Conservation (phyloP, 2,329 filamentous ascomycete species). For the Fonsecaea erecta region DNA sequence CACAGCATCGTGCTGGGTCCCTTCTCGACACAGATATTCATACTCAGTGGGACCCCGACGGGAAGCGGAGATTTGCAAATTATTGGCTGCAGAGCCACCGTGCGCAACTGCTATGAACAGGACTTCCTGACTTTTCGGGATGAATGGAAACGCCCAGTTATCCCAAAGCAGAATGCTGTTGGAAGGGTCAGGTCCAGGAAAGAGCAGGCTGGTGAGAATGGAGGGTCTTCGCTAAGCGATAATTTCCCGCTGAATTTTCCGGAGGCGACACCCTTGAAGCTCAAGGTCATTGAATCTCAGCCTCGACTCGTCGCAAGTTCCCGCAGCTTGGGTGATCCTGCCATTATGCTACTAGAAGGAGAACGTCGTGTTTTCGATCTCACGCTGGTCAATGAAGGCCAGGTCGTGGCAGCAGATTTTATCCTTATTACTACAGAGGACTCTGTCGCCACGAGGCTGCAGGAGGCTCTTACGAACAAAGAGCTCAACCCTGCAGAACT, state of each 20-base stretch:
- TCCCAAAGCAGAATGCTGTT: conserved; percentile 75
- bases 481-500: conserved; percentile 78
- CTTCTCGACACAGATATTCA: conserved; percentile 79
- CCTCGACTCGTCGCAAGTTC: conserved; percentile 76
- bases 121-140: conserved; percentile 82
- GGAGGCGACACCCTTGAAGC: conserved; percentile 21
- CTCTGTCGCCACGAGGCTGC: conserved; percentile 78
- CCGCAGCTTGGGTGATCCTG: conserved; percentile 78
- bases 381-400: conserved; percentile 77
- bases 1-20: conserved; percentile 74
- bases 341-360: conserved; percentile 90
- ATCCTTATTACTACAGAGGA: conserved; percentile 88
- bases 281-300: conserved; percentile 72
- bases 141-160: conserved; percentile 72
- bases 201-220: conserved; percentile 52
- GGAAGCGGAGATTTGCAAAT: conserved; percentile 71
- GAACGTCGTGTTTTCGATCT: conserved; percentile 78
- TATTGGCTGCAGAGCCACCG: conserved; percentile 76
- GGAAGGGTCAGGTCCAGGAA: conserved; percentile 48
- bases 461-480: conserved; percentile 73
- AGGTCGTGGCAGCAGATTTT: conserved; percentile 74
- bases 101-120: conserved; percentile 79
- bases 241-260: conserved; percentile 16
- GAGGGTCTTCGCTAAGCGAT: conserved; percentile 1
- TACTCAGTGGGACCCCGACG: conserved; percentile 70